Evolutionary conservation across 176 grass and related monocot species (phyloP).

Genomic region (maize (Zea mays)): Zm-B73-REFERENCE-NAM-5.0 NC_050099.1:113845001-113845500

Average conservation of each 20-base stretch:
- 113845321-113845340: no score
- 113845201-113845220: no score
- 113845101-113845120: background rate
- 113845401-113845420: constrained; percentile 37
- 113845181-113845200: no score
- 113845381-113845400: constrained; percentile 15
- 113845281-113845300: no score
- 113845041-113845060: background rate
- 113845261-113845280: no score
- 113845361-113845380: no score
- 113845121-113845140: constrained; percentile 42
- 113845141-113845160: no score
- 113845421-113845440: constrained; percentile 30
- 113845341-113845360: no score
- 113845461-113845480: background rate
- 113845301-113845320: no score
- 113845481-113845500: constrained; percentile 22
- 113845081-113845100: background rate
- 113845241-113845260: no score
- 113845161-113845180: no score
- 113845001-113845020: background rate
- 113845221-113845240: no score
- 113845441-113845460: background rate
- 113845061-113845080: background rate
- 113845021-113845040: background rate